These are phyloP conservation scores for Saccharomyces hybrid DNA, from an alignment of 1,139 yeast genomes.

Conservation along the genomic window DNA sequence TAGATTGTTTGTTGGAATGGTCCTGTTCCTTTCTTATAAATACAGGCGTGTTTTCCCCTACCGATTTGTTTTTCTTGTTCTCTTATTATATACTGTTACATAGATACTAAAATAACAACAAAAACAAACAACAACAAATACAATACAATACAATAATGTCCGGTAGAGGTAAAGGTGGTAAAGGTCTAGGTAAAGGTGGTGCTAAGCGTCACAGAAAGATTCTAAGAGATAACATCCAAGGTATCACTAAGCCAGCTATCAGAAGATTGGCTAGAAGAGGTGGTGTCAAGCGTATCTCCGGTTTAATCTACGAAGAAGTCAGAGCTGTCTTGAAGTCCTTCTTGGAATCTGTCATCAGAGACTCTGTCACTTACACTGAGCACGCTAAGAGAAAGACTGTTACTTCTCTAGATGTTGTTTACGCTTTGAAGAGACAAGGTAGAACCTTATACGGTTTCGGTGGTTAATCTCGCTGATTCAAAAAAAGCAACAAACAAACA, in stretches of 20 bases:
- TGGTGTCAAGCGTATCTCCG: conserved; percentile 99
- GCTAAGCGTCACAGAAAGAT: conserved; percentile 99
- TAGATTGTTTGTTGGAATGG: background rate
- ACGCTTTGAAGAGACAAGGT: conserved; percentile 98
- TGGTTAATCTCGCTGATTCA: conserved; percentile 46
- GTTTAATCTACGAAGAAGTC: conserved; percentile 93
- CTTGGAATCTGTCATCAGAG: conserved; percentile 93
- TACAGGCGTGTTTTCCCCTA: background rate
- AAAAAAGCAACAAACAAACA: background rate
- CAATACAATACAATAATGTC: conserved; percentile 46
- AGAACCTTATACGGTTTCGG: conserved; percentile 99
- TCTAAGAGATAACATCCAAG: conserved; percentile 96
- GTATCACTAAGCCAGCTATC: conserved; percentile 97
- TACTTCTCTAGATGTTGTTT: conserved; percentile 92
- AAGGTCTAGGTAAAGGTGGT: conserved; percentile 97
- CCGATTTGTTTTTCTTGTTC: background rate
- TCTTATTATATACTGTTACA: background rate
- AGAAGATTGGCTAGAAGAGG: conserved; percentile 99
- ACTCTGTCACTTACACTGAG: conserved; percentile 95
- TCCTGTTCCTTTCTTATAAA: background rate
- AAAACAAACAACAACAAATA: conserved; percentile 3
- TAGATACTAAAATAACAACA: conserved; percentile 2
- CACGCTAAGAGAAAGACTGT: conserved; percentile 99
- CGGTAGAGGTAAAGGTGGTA: conserved; percentile 98
- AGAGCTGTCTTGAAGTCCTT: conserved; percentile 89